A percentile compares a stretch with the other conserved stretches of the same genome.
phyloP scores from a whole-genome alignment of 2,329 filamentous ascomycete genomes.

The Verticillium nubilum region DNA sequence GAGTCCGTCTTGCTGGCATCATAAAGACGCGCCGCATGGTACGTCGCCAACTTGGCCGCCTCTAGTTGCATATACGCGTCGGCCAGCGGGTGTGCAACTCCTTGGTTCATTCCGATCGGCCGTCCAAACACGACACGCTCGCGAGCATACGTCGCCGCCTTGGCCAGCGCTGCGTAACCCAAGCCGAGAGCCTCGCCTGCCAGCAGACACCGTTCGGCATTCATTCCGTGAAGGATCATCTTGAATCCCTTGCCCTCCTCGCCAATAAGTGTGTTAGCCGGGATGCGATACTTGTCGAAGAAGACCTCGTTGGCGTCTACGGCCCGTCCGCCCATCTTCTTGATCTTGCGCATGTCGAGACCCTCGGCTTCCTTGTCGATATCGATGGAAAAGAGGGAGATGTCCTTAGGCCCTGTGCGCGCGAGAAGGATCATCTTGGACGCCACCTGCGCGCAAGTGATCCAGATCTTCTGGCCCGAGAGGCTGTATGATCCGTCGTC shows the following conservation, averaged over 20 bases:
- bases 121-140: conserved; percentile 62
- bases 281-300: conserved; percentile 72
- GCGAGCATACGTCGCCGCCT: conserved; percentile 59
- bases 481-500: conserved; percentile 58
- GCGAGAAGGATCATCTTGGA: conserved; percentile 79
- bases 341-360: conserved; percentile 65
- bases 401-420: conserved; percentile 67
- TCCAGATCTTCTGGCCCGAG: conserved; percentile 84
- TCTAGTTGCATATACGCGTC: conserved; percentile 62
- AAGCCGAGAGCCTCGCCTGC: conserved; percentile 76
- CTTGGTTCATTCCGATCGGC: conserved; percentile 62
- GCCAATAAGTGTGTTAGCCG: conserved; percentile 61
- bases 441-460: conserved; percentile 77
- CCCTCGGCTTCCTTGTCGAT: conserved; percentile 56
- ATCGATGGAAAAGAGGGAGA: conserved; percentile 78
- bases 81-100: conserved; percentile 59
- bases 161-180: conserved; percentile 65
- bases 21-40: conserved; percentile 60
- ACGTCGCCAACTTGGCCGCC: conserved; percentile 58
- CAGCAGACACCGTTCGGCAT: conserved; percentile 69
- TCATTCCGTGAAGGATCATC: conserved; percentile 75
- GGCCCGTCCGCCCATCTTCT: conserved; percentile 79
- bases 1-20: conserved; percentile 46
- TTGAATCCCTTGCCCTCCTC: conserved; percentile 72
- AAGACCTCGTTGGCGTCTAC: conserved; percentile 86